A percentile compares a stretch with the other conserved stretches of the same genome.
phyloP scores from a whole-genome alignment of 192 early-diverging fungal species.

The Entomortierella beljakovae region DNA sequence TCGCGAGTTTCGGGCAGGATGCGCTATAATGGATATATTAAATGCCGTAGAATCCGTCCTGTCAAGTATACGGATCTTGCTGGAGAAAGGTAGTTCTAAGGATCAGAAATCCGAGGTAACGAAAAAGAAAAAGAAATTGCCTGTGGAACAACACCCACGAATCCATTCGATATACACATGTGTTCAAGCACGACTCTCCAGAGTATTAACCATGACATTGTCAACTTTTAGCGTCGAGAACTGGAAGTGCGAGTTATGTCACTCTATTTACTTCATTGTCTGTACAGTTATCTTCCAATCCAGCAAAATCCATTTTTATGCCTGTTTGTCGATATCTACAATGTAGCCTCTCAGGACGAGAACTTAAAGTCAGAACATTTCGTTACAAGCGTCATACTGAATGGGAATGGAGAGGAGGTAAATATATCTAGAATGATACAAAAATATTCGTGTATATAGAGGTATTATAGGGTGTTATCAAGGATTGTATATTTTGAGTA shows the following conservation, averaged over 20 bases:
- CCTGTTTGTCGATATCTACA: constrained; percentile 53
- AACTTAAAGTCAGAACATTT: constrained; percentile 43
- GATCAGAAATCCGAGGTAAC: constrained; percentile 36
- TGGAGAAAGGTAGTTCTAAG: constrained; percentile 24
- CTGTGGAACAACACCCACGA: not conserved
- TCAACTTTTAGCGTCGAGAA: constrained; percentile 14
- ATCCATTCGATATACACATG: too few relatives aligned
- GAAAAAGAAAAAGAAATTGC: not conserved
- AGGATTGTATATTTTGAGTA: too few relatives aligned
- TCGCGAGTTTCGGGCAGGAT: constrained; percentile 50
- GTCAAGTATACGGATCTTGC: constrained; percentile 17
- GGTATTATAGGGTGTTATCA: too few relatives aligned
- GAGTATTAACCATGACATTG: not conserved
- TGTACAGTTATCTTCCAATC: constrained; percentile 46
- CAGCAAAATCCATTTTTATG: constrained; percentile 53
- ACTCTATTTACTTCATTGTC: constrained; percentile 38
- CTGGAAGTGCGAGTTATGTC: constrained; percentile 46
- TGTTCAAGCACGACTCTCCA: not conserved
- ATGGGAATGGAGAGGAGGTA: constrained; percentile 56
- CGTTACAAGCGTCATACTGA: constrained; percentile 51
- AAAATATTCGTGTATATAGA: too few relatives aligned
- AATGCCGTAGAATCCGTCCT: constrained; percentile 51
- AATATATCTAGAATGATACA: not conserved
- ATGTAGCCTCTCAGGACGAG: constrained; percentile 39
- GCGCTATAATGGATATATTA: constrained; percentile 51